phyloP scores from a whole-genome alignment of 169 alveolate genomes.

The Plasmodium coatneyi region DNA sequence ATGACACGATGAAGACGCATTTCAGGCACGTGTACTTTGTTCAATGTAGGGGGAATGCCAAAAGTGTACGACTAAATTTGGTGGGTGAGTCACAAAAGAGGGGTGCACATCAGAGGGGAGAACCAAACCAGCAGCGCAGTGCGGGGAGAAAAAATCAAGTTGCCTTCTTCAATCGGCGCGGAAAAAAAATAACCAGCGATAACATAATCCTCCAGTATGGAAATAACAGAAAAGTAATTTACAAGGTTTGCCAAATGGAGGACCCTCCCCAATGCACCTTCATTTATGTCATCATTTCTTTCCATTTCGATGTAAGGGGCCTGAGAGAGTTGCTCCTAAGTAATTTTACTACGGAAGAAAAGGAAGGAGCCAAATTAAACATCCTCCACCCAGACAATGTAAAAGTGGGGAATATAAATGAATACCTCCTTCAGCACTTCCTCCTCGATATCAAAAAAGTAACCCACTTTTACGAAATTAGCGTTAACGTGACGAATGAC shows the following conservation, averaged over 20 bases:
- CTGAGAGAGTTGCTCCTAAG: constrained; percentile 18
- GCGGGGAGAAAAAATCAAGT: not conserved
- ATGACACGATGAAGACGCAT: constrained; percentile 1
- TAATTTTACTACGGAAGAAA: not conserved
- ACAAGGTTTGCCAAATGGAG: constrained; percentile 13
- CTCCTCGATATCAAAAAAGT: not conserved
- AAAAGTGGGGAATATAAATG: not conserved
- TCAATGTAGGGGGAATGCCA: constrained; percentile 18
- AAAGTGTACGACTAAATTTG: constrained; percentile 8
- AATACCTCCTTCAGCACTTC: not conserved
- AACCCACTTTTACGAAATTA: constrained; percentile 25
- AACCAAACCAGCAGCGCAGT: not conserved
- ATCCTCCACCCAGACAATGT: constrained; percentile 20
- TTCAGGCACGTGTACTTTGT: constrained; percentile 25
- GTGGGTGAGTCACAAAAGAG: not conserved
- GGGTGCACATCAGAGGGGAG: not conserved
- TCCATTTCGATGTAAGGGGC: not conserved
- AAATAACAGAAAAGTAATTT: constrained; percentile 15
- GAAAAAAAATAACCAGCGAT: constrained; percentile 36
- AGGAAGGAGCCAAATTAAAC: not conserved
- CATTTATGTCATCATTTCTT: constrained; percentile 23
- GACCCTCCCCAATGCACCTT: not conserved
- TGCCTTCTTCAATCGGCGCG: constrained; percentile 7
- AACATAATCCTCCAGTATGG: not conserved
- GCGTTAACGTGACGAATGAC: constrained; percentile 1